phyloP scores from a whole-genome alignment of 2,329 filamentous ascomycete genomes.

The Fusarium sacchari region DNA sequence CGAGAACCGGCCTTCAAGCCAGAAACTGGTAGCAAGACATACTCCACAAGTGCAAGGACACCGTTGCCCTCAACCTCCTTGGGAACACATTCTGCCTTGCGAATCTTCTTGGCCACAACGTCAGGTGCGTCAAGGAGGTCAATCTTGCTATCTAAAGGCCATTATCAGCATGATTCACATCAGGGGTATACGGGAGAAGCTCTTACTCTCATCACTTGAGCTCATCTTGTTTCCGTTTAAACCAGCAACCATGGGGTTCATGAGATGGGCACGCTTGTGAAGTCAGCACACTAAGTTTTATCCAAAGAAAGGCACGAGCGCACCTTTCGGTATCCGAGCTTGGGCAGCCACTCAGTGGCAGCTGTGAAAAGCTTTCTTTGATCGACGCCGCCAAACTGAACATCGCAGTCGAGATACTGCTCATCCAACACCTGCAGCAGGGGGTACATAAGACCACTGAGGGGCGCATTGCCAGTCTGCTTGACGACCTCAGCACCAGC shows the following conservation, averaged over 20 bases:
- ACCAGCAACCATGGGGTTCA: slow-evolving; percentile 86
- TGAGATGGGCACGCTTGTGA: slow-evolving; percentile 51
- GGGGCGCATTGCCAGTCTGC: slow-evolving; percentile 79
- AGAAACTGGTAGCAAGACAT: slow-evolving; percentile 82
- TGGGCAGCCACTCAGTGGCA: slow-evolving; percentile 85
- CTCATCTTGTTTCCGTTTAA: slow-evolving; percentile 89
- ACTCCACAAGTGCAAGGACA: slow-evolving; percentile 85
- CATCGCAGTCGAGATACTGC: slow-evolving; percentile 86
- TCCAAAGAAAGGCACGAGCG: background rate
- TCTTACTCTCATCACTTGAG: slow-evolving; percentile 71
- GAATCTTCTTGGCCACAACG: slow-evolving; percentile 80
- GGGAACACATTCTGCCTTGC: slow-evolving; percentile 84
- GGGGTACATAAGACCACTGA: slow-evolving; percentile 61
- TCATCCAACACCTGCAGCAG: slow-evolving; percentile 88
- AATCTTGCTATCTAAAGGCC: slow-evolving; percentile 78
- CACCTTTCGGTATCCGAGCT: slow-evolving; percentile 81
- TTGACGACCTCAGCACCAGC: slow-evolving; percentile 96
- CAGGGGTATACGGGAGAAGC: background rate
- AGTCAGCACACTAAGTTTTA: slow-evolving; percentile 5
- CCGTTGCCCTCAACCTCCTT: slow-evolving; percentile 86
- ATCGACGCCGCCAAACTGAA: slow-evolving; percentile 85
- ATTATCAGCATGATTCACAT: background rate
- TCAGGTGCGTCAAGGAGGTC: slow-evolving; percentile 88
- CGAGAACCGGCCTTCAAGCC: slow-evolving; percentile 66
- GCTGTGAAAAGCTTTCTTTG: slow-evolving; percentile 91